These are phyloP conservation scores for Lolium multiflorum DNA, from an alignment of 176 grass and related monocot species.

Conservation along the genomic window DNA sequence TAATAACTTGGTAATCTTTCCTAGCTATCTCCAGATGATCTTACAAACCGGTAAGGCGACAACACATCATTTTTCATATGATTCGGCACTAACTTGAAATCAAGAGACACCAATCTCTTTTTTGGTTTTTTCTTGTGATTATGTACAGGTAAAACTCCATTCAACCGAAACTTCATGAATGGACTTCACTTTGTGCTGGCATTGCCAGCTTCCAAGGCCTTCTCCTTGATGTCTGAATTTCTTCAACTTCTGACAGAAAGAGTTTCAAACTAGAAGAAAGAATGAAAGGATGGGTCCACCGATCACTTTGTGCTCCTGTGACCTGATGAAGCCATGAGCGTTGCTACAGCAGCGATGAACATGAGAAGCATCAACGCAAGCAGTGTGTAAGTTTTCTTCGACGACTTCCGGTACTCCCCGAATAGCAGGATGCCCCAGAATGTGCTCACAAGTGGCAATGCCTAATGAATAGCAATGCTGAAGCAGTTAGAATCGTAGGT, in stretches of 20 bases:
- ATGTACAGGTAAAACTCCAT: slow-evolving; percentile 33
- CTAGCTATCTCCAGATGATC: background rate
- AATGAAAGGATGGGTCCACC: background rate
- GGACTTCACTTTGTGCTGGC: background rate
- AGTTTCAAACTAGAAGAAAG: slow-evolving; percentile 13
- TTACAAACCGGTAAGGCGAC: slow-evolving; percentile 7
- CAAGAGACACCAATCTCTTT: background rate
- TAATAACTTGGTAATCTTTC: background rate
- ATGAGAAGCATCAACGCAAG: slow-evolving; percentile 82
- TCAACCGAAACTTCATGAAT: slow-evolving; percentile 27
- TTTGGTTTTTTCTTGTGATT: background rate
- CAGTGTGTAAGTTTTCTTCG: slow-evolving; percentile 65
- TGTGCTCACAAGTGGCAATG: slow-evolving; percentile 85
- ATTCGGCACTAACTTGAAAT: background rate
- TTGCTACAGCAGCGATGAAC: slow-evolving; percentile 70
- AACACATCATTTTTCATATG: slow-evolving; percentile 18
- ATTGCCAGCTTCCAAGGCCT: background rate
- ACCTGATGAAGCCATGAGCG: slow-evolving; percentile 94
- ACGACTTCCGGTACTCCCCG: slow-evolving; percentile 74
- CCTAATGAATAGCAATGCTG: slow-evolving; percentile 45
- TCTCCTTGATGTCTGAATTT: slow-evolving; percentile 13
- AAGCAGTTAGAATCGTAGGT: slow-evolving; percentile 24
- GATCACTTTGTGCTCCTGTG: slow-evolving; percentile 68
- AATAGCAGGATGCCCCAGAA: slow-evolving; percentile 84
- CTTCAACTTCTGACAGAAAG: slow-evolving; percentile 23